A percentile compares a stretch with the other conserved stretches of the same genome.
Evolutionary conservation across 257 asterid species (phyloP).

Genomic region (Nicotiana sylvestris): DNA sequence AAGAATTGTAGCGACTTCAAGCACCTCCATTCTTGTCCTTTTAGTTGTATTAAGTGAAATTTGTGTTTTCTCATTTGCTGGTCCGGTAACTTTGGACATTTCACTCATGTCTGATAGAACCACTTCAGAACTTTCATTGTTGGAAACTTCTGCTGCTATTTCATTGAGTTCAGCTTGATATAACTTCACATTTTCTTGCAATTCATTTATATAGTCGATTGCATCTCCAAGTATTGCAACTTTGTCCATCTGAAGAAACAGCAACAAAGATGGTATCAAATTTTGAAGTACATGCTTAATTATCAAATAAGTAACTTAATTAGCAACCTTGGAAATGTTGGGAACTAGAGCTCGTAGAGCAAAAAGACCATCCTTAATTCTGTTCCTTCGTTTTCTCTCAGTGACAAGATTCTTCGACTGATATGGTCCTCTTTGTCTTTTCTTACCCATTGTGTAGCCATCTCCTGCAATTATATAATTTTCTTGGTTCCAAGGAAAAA

Average conservation of each 20-base stretch:
- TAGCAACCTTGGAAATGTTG: conserved; percentile 65
- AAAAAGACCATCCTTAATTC: conserved; percentile 59
- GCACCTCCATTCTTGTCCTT: not conserved
- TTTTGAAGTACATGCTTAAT: not conserved
- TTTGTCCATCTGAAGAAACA: conserved; percentile 60
- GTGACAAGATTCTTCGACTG: conserved; percentile 78
- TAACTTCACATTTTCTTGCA: conserved; percentile 27
- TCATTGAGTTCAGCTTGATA: conserved; percentile 38
- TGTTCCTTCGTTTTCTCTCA: conserved; percentile 77
- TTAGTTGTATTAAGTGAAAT: not conserved
- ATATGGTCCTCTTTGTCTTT: conserved; percentile 36
- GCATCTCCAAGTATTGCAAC: conserved; percentile 63
- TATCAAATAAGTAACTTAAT: not conserved
- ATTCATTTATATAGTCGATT: conserved; percentile 55
- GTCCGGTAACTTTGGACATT: conserved; percentile 10
- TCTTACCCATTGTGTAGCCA: conserved; percentile 19
- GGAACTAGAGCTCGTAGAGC: conserved; percentile 84
- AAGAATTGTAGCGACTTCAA: not conserved
- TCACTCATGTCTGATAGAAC: conserved; percentile 14
- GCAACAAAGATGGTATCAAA: not conserved
- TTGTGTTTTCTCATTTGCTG: not conserved
- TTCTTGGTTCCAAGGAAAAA: conserved; percentile 8
- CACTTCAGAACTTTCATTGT: conserved; percentile 13
- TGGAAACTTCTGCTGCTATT: conserved; percentile 32
- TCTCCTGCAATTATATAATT: conserved; percentile 12